Base-by-base conservation (phyloP, 441 rosid species). In the Breynia disticha region DNA sequence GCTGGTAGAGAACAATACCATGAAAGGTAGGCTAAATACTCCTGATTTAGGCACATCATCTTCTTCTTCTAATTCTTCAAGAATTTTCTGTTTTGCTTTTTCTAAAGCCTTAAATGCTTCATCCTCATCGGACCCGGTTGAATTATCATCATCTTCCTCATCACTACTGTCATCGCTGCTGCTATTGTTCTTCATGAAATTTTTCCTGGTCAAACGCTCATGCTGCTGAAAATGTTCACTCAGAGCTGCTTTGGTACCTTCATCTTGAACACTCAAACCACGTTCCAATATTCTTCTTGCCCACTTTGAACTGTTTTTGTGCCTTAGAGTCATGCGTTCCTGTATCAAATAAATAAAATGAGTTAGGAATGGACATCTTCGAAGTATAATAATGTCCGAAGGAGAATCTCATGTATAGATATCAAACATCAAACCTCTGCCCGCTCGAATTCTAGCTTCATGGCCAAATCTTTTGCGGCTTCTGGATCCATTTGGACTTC, bases 1-100 rank as follows among this genome's bases (percentile, higher is more conserved):
- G 8, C 3, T 28, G 1, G 8, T 4, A 28, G 35, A 4, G 35
- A 50, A 21, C 48, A 21, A 56, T 84, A 91, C 98, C 98, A 91
- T 91, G 71, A 88, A 91, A 68, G 98, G 98, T 67, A 91, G 75
- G 55, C 95, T 76, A 59, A 82, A 70, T 61, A 91, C 78, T 74
- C 97, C 95, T 14, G 95, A 74, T 46, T 65, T 60, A 46, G 95
- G 82, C 50, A 67, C 69, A 71, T 79, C 86, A 46, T 77, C 82
- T 38, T 79, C 82, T 43, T 82, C 90, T 69, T 79, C 86, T 35
- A 86, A 52, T 50, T 76, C 61, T 72, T 77, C 66, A 28, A 79
- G 71, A 16, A 95, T 91, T 72, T 81, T 84, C 68, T 78, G 83
- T 67, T 73, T 84, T 19, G 95, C 97, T 58, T 78, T 76, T 22